phyloP scores from a whole-genome alignment of 1,284 basidiomycete genomes.

The Irpex lacteus region DNA sequence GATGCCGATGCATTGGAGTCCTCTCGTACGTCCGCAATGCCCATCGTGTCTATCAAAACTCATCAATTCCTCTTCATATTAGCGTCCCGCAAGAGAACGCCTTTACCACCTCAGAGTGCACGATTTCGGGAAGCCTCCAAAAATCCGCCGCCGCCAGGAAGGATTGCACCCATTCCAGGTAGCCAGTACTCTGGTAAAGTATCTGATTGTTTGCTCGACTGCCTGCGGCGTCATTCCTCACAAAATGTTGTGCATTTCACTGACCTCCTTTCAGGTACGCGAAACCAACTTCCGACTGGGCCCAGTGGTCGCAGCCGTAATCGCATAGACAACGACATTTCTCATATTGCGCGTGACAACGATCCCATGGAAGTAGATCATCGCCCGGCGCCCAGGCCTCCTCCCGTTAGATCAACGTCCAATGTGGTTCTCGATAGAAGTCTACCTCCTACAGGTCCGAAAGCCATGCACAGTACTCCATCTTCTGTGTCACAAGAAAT shows the following conservation, averaged over 20 bases:
- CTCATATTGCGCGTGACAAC: not conserved
- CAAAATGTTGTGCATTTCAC: not conserved
- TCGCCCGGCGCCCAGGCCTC: constrained; percentile 4
- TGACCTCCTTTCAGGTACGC: constrained; percentile 19
- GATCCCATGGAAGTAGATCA: constrained; percentile 1
- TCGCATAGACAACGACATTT: constrained; percentile 2
- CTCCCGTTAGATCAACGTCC: not conserved
- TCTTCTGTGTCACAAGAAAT: not conserved
- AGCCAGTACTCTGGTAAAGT: not conserved
- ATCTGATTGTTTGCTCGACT: not conserved
- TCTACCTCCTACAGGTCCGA: not conserved
- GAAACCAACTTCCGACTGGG: constrained; percentile 14
- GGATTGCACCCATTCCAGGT: constrained; percentile 2
- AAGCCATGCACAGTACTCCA: not conserved
- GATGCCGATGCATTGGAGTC: constrained; percentile 14
- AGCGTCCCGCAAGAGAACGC: constrained; percentile 21
- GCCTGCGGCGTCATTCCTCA: not conserved
- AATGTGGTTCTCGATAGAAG: not conserved
- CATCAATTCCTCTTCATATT: not conserved
- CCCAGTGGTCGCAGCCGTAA: constrained; percentile 9
- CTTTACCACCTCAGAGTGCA: constrained; percentile 31
- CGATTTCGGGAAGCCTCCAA: constrained; percentile 30
- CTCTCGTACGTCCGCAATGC: constrained; percentile 40
- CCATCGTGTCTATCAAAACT: constrained; percentile 18
- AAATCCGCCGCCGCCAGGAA: constrained; percentile 8